These are phyloP conservation scores for Citropsis articulata DNA, from an alignment of 345 rosid species.

Conservation along the genomic window DNA sequence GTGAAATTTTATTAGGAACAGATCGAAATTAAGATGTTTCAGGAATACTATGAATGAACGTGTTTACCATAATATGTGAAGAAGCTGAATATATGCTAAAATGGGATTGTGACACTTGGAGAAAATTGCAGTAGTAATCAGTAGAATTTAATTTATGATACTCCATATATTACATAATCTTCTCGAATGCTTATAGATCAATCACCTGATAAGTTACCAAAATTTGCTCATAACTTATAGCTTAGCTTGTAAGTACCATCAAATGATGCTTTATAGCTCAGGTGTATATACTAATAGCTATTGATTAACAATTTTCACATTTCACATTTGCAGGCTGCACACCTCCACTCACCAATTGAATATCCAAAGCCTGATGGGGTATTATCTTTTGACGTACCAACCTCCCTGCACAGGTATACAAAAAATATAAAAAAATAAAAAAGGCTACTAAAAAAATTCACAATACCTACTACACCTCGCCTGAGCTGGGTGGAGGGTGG, in stretches of 20 bases:
- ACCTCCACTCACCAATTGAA: conserved; percentile 52
- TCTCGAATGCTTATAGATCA: not conserved
- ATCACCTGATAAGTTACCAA: not conserved
- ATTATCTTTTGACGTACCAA: conserved; percentile 83
- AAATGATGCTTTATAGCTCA: not conserved
- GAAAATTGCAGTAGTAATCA: not conserved
- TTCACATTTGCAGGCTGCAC: conserved; percentile 54
- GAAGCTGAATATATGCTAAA: not conserved
- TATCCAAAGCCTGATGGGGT: conserved; percentile 89
- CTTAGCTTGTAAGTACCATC: not conserved
- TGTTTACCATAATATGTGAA: not conserved
- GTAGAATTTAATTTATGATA: not conserved
- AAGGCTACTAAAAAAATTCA: not conserved
- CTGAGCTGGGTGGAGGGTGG: not conserved
- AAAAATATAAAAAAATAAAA: not conserved
- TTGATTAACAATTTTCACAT: not conserved
- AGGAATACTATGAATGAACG: not conserved
- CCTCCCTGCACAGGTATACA: conserved; percentile 83
- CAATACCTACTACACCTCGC: not conserved
- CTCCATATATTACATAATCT: not conserved
- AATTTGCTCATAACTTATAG: not conserved
- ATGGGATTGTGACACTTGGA: not conserved
- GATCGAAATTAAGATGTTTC: not conserved
- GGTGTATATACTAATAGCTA: not conserved
- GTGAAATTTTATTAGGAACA: not conserved